Conservation (phyloP, 2,329 filamentous ascomycete species). For the Dothistroma pini region DNA sequence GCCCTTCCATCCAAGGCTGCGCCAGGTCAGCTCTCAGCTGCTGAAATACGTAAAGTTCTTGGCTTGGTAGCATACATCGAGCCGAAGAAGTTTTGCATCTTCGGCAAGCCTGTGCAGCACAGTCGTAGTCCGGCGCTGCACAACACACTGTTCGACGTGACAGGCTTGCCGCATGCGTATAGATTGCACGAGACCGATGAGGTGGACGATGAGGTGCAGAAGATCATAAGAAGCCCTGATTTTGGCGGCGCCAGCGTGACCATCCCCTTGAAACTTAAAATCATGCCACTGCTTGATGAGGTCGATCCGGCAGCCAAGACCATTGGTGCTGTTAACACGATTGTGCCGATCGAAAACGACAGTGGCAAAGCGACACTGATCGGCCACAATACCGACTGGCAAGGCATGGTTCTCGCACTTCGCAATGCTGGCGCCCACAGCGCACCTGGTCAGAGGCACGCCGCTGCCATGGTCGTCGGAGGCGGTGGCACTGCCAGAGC, state of each 20-base stretch:
- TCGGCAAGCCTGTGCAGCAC: constrained; percentile 77
- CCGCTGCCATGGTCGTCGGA: constrained; percentile 76
- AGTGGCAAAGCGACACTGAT: constrained; percentile 51
- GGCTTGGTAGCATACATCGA: constrained; percentile 75
- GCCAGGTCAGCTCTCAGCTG: constrained; percentile 85
- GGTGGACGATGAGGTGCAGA: constrained; percentile 54
- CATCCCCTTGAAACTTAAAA: constrained; percentile 87
- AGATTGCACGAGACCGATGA: constrained; percentile 68
- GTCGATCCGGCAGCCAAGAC: constrained; percentile 72
- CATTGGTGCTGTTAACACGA: constrained; percentile 94
- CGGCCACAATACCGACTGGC: constrained; percentile 95
- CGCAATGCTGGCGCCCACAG: constrained; percentile 61
- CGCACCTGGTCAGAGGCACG: constrained; percentile 28
- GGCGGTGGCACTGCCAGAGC: constrained; percentile 89
- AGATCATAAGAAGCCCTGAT: constrained; percentile 63
- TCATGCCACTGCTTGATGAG: constrained; percentile 76
- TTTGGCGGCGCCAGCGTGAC: constrained; percentile 96
- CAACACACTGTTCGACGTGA: constrained; percentile 73
- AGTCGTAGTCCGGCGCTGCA: constrained; percentile 87
- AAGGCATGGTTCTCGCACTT: constrained; percentile 81
- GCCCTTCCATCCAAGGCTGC: constrained; percentile 88
- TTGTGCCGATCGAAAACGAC: constrained; percentile 58
- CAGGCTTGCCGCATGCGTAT: constrained; percentile 84
- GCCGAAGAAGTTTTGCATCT: constrained; percentile 75
- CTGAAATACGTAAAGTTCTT: constrained; percentile 77